These are phyloP conservation scores for Theileria parva DNA, from an alignment of 169 alveolate genomes.

Conservation along the genomic window DNA sequence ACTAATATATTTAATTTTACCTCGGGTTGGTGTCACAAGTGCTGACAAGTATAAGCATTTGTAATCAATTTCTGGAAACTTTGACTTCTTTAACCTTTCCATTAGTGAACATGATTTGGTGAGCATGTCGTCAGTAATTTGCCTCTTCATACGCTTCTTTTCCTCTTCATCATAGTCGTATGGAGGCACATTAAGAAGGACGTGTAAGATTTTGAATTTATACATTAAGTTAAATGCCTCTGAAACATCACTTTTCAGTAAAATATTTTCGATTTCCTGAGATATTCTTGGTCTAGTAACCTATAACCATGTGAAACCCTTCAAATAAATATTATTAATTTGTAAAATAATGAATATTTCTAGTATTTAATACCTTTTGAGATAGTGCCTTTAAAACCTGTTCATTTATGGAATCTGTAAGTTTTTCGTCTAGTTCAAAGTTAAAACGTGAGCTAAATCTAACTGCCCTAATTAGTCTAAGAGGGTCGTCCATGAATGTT, in stretches of 20 bases:
- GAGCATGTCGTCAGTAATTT: constrained; percentile 30
- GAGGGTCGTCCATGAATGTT: constrained; percentile 97
- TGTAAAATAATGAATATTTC: not conserved
- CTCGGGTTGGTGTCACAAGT: constrained; percentile 38
- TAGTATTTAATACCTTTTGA: constrained; percentile 35
- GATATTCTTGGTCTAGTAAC: constrained; percentile 62
- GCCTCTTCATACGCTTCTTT: not conserved
- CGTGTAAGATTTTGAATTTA: constrained; percentile 13
- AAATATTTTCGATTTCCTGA: constrained; percentile 60
- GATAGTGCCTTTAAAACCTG: constrained; percentile 30
- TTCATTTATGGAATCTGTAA: constrained; percentile 29
- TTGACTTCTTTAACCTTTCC: constrained; percentile 16
- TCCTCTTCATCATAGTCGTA: not conserved
- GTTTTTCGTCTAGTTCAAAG: constrained; percentile 35
- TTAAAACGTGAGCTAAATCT: constrained; percentile 81
- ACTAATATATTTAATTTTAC: constrained; percentile 15
- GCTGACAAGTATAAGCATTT: constrained; percentile 40
- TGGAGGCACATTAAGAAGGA: constrained; percentile 24
- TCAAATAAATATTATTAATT: not conserved
- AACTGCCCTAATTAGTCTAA: constrained; percentile 94
- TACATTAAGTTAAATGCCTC: constrained; percentile 40
- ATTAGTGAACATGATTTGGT: constrained; percentile 31
- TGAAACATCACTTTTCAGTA: constrained; percentile 41
- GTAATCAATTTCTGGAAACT: constrained; percentile 16
- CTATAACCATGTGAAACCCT: constrained; percentile 14